Evolutionary conservation across 2,329 filamentous ascomycete species (phyloP).

Genomic region (Metarhizium rileyi): DNA sequence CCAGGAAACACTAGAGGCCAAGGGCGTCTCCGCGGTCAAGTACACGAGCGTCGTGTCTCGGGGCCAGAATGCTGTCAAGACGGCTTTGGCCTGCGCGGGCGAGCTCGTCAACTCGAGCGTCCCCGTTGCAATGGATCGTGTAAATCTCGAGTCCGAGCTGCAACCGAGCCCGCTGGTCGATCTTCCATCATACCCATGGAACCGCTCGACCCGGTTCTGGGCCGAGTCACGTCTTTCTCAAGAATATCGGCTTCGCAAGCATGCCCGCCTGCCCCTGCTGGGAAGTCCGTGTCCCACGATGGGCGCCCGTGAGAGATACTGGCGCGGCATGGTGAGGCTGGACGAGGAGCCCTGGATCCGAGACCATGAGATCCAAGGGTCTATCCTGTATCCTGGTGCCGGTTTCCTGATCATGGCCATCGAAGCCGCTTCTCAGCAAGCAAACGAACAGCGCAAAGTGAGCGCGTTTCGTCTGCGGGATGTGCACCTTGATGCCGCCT

Average conservation of each 20-base stretch:
- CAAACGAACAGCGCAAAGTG: background rate
- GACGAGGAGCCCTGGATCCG: slow-evolving; percentile 23
- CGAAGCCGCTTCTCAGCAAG: slow-evolving; percentile 11
- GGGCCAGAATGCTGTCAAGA: slow-evolving; percentile 5
- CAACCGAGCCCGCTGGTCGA: slow-evolving; percentile 1
- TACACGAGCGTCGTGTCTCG: slow-evolving; percentile 17
- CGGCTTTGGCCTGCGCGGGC: background rate
- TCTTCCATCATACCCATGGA: slow-evolving; percentile 20
- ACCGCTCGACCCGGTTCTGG: slow-evolving; percentile 19
- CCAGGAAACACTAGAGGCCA: slow-evolving; percentile 16
- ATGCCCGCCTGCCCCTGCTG: slow-evolving; percentile 17
- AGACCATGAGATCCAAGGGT: slow-evolving; percentile 20
- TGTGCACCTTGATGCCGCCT: slow-evolving; percentile 15
- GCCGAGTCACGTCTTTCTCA: slow-evolving; percentile 14
- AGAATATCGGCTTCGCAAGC: slow-evolving; percentile 12
- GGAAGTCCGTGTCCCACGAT: slow-evolving; percentile 9
- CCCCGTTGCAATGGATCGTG: background rate
- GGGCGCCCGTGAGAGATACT: slow-evolving; percentile 18
- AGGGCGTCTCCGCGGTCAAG: background rate
- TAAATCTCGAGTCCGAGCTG: background rate
- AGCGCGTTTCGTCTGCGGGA: slow-evolving; percentile 8
- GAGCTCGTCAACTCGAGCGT: background rate
- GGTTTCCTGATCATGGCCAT: slow-evolving; percentile 25
- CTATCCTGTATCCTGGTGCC: slow-evolving; percentile 25
- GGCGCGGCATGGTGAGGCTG: slow-evolving; percentile 22